Conservation (phyloP, 1,284 basidiomycete genomes). For the Laetiporus sulphureus region DNA sequence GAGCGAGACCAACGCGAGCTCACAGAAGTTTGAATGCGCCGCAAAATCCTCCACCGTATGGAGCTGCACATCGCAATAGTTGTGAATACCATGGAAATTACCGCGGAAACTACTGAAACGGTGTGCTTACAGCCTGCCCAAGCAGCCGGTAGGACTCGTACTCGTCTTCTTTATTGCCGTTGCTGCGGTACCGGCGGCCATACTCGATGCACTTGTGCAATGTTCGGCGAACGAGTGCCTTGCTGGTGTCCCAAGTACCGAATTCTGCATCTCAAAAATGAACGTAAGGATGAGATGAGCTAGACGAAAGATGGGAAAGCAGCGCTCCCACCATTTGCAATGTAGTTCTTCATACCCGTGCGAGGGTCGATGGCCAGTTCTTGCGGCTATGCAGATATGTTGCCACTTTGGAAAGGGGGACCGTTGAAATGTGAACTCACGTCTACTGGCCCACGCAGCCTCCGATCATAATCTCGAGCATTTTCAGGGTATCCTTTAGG, state of each 20-base stretch:
- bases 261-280: conserved; percentile 37
- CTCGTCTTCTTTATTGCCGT: conserved; percentile 60
- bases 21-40: conserved; percentile 88
- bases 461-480: conserved; percentile 68
- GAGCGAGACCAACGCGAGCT: conserved; percentile 69
- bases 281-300: background rate
- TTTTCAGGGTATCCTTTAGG: conserved; percentile 86
- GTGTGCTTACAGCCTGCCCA: conserved; percentile 51
- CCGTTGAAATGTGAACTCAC: conserved; percentile 30
- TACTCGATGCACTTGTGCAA: conserved; percentile 69
- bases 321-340: conserved; percentile 77
- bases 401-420: background rate
- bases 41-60: conserved; percentile 85
- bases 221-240: conserved; percentile 72
- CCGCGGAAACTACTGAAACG: background rate
- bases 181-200: conserved; percentile 53
- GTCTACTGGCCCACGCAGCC: conserved; percentile 66
- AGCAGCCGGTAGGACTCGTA: conserved; percentile 83
- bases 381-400: conserved; percentile 38
- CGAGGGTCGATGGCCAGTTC: conserved; percentile 84
- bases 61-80: conserved; percentile 35
- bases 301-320: background rate
- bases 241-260: conserved; percentile 85
- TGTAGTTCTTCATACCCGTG: conserved; percentile 96
- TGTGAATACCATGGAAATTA: background rate